These are phyloP conservation scores for Babjeviella inositovora DNA, from an alignment of 805 yeast genomes.

Conservation along the genomic window DNA sequence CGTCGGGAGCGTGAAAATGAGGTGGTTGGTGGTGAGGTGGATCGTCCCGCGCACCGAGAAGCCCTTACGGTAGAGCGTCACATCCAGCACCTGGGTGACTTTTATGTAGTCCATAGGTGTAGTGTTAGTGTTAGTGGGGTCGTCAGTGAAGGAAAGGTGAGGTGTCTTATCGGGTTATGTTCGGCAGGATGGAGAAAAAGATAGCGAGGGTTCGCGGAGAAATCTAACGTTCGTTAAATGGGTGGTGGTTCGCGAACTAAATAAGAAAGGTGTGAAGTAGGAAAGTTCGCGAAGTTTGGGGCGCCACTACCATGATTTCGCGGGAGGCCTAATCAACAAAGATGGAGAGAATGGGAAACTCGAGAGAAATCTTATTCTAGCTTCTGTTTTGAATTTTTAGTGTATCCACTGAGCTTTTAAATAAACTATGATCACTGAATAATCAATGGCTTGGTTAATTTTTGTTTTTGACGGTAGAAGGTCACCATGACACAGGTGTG, in stretches of 20 bases:
- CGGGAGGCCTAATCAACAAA: no score
- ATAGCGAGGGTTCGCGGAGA: neutral
- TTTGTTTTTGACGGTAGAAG: no score
- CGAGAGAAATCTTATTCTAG: no score
- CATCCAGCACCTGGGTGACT: constrained; percentile 24
- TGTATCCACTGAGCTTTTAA: no score
- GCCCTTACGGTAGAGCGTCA: constrained; percentile 44
- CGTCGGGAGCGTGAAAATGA: constrained; percentile 34
- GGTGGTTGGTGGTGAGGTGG: constrained; percentile 62
- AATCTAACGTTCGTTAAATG: neutral
- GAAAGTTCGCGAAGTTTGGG: no score
- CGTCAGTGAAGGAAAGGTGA: constrained; percentile 3
- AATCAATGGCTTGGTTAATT: no score
- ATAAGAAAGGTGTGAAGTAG: neutral
- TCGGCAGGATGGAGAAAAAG: neutral
- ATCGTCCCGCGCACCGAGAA: constrained; percentile 36
- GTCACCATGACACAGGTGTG: no score
- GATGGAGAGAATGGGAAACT: no score
- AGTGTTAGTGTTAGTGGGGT: constrained; percentile 5
- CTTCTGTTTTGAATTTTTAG: no score
- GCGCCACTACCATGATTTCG: no score
- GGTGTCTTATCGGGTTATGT: no score
- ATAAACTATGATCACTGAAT: no score
- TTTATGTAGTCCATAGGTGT: constrained; percentile 6
- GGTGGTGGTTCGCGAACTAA: constrained; percentile 2